Percentiles rank a stretch among this genome's conserved stretches.
Evolutionary conservation across 2,329 filamentous ascomycete species (phyloP).

Genomic region (Hirsutella minnesotensis): DNA sequence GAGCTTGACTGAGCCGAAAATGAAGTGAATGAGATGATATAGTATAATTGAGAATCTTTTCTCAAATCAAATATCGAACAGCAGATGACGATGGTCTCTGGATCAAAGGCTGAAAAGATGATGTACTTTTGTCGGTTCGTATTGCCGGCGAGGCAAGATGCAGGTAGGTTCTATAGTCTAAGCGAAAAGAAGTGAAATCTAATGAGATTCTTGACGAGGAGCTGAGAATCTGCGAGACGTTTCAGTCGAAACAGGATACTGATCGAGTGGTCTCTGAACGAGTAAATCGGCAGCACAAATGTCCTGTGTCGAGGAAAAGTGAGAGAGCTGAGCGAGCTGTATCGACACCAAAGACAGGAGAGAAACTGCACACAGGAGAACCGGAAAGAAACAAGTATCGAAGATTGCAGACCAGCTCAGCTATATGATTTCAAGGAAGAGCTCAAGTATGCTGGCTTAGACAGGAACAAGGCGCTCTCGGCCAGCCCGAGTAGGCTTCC

Average conservation of each 20-base stretch:
- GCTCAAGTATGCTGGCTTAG: neutral
- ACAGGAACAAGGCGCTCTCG: neutral
- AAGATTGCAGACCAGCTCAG: neutral
- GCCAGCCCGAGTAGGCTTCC: neutral
- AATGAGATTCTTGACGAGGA: too few species aligned
- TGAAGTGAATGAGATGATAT: neutral
- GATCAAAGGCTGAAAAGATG: too few species aligned
- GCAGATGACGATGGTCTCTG: too few species aligned
- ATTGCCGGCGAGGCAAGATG: too few species aligned
- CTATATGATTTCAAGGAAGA: neutral
- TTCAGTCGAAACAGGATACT: neutral
- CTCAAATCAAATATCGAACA: too few species aligned
- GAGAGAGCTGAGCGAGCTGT: slow-evolving; percentile 1
- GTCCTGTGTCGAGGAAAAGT: neutral
- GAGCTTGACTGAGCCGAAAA: neutral
- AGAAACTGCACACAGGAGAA: neutral
- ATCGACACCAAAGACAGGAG: neutral
- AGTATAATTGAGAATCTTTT: too few species aligned
- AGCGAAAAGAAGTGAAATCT: too few species aligned
- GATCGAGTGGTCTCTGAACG: neutral
- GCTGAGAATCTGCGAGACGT: too few species aligned
- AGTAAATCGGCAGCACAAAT: neutral
- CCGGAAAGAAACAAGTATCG: neutral
- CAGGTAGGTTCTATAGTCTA: too few species aligned
- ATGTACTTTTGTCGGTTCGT: too few species aligned